Percentiles rank a stretch among this genome's conserved stretches.
These are phyloP conservation scores for Orbilia brochopaga DNA, from an alignment of 2,329 filamentous ascomycete genomes.

Conservation along the genomic window DNA sequence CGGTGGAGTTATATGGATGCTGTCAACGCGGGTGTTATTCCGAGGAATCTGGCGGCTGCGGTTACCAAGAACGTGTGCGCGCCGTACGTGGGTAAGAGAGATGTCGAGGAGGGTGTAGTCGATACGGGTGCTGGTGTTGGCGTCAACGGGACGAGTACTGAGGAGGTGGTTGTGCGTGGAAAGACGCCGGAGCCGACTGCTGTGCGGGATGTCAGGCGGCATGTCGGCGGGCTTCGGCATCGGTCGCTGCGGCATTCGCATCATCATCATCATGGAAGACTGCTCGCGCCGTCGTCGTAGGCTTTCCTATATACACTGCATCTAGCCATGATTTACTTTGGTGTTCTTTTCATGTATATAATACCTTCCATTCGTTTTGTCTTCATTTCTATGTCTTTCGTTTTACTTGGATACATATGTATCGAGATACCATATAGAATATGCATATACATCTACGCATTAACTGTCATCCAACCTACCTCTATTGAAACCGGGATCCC, in stretches of 20 bases:
- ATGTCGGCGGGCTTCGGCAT: not conserved
- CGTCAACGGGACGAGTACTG: not conserved
- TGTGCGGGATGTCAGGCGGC: constrained; percentile 9
- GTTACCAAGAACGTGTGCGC: constrained; percentile 43
- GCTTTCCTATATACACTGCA: not conserved
- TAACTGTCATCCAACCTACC: constrained; percentile 1
- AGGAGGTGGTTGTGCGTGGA: constrained; percentile 5
- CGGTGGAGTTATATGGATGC: constrained; percentile 63
- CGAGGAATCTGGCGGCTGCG: constrained; percentile 53
- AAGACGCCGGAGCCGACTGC: constrained; percentile 13
- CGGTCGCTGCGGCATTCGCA: not conserved
- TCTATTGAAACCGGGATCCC: no score
- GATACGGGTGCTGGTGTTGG: no score
- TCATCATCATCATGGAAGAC: not conserved
- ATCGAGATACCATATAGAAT: constrained; percentile 29
- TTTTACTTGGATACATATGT: no score
- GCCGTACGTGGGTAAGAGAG: constrained; percentile 29
- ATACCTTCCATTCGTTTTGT: constrained; percentile 24
- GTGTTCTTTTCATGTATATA: constrained; percentile 31
- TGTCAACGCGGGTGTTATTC: constrained; percentile 59
- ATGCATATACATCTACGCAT: not conserved
- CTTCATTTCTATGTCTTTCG: constrained; percentile 3
- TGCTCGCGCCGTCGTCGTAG: constrained; percentile 13
- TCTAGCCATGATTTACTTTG: not conserved
- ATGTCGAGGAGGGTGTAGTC: not conserved